These are phyloP conservation scores for Arthroderma sp. DNA, from an alignment of 2,329 filamentous ascomycete genomes.

Conservation along the genomic window DNA sequence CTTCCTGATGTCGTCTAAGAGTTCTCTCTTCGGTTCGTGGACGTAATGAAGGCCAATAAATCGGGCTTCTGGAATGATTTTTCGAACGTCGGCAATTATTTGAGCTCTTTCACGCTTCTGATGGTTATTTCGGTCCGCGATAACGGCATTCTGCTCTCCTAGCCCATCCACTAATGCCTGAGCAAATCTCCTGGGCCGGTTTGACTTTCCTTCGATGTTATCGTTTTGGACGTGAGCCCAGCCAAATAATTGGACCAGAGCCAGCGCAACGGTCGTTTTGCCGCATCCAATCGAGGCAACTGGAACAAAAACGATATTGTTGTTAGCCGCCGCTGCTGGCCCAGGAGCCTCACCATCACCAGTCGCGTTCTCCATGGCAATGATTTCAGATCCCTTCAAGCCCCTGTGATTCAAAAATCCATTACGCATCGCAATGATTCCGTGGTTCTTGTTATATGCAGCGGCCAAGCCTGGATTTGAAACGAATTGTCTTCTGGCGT, in stretches of 20 bases:
- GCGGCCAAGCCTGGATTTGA: constrained; percentile 54
- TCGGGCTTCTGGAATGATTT: constrained; percentile 47
- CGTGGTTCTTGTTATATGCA: constrained; percentile 74
- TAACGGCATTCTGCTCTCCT: constrained; percentile 54
- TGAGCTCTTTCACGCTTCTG: constrained; percentile 77
- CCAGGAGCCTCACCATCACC: constrained; percentile 19
- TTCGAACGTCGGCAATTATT: constrained; percentile 63
- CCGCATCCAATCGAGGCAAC: constrained; percentile 91
- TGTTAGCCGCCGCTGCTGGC: constrained; percentile 35
- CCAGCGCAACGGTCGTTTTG: constrained; percentile 84
- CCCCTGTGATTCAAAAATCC: constrained; percentile 77
- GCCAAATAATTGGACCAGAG: constrained; percentile 65
- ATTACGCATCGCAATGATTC: constrained; percentile 81
- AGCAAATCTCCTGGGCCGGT: constrained; percentile 66
- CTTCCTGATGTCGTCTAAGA: constrained; percentile 58
- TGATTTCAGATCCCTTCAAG: constrained; percentile 77
- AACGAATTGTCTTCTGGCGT: constrained; percentile 60
- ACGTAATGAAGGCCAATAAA: constrained; percentile 82
- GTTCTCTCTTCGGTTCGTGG: constrained; percentile 49
- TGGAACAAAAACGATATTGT: constrained; percentile 70
- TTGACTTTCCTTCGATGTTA: constrained; percentile 67
- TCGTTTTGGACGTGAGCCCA: constrained; percentile 97
- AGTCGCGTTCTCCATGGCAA: constrained; percentile 50
- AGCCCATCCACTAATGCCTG: constrained; percentile 54
- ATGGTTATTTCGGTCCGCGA: constrained; percentile 92